These are phyloP conservation scores for Corymbia maculata DNA, from an alignment of 345 rosid genomes.

Conservation along the genomic window DNA sequence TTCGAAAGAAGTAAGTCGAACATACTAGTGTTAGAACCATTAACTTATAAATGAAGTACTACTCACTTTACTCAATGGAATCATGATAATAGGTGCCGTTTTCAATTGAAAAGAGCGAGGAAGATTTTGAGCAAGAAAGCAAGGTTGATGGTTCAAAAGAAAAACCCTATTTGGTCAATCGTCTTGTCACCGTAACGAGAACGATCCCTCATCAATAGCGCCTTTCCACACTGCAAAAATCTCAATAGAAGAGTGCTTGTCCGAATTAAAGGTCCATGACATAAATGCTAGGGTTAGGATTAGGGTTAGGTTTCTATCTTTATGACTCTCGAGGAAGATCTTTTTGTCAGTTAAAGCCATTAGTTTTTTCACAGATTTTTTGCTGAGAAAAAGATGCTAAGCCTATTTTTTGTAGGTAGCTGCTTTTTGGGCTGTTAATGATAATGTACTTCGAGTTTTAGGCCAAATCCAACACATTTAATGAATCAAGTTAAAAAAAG, in stretches of 20 bases:
- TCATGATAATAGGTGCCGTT: background rate
- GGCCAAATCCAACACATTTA: background rate
- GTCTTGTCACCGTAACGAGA: background rate
- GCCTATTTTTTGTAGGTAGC: background rate
- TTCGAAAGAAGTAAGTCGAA: background rate
- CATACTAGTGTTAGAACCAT: background rate
- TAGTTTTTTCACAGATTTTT: background rate
- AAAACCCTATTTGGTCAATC: background rate
- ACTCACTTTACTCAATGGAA: background rate
- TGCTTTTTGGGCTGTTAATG: background rate
- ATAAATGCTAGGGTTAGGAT: background rate
- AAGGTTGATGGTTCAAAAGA: background rate
- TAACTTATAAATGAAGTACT: background rate
- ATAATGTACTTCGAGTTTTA: background rate
- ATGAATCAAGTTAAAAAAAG: background rate
- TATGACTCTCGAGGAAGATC: background rate
- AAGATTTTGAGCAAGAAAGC: background rate
- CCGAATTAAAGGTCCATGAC: background rate
- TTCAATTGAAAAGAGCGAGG: background rate
- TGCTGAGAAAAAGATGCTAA: background rate
- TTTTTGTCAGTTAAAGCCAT: background rate
- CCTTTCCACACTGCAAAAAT: background rate
- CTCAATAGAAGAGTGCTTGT: background rate
- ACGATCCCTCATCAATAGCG: background rate
- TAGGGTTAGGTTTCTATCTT: background rate